Conservation (phyloP, 2,329 filamentous ascomycete genomes). For the Drechmeria coniospora region DNA sequence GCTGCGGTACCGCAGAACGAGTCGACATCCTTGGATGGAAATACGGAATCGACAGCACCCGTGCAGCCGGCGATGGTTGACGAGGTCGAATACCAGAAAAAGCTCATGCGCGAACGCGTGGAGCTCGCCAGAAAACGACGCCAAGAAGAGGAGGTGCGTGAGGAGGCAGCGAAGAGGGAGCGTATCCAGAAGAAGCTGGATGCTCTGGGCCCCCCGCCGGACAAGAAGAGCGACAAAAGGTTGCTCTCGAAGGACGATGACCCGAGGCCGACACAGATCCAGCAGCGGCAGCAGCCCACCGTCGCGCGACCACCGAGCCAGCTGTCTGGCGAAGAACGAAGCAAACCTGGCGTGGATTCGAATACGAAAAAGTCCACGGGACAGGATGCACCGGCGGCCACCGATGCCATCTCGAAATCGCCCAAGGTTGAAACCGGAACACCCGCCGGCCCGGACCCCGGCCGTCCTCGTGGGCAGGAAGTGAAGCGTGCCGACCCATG, state of each 20-base stretch:
- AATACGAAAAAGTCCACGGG: conserved; percentile 1
- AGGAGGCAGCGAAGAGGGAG: conserved; percentile 56
- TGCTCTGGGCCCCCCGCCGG: conserved; percentile 49
- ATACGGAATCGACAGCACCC: conserved; percentile 15
- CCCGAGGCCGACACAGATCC: conserved; percentile 16
- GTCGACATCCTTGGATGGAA: conserved; percentile 12
- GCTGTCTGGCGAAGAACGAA: conserved; percentile 4
- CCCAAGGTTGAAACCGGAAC: no score
- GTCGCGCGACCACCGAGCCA: conserved; percentile 4
- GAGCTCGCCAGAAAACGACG: conserved; percentile 55
- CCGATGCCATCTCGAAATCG: no score
- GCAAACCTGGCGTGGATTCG: conserved; percentile 1
- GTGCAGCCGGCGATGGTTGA: conserved; percentile 27
- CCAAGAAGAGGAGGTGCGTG: conserved; percentile 52
- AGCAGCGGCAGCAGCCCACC: conserved; percentile 14
- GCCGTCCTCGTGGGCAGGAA: conserved; percentile 18
- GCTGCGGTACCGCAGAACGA: conserved; percentile 24
- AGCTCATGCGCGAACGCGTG: conserved; percentile 55
- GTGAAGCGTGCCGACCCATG: conserved; percentile 19
- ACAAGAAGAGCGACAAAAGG: conserved; percentile 42
- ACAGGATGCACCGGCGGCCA: conserved; percentile 2
- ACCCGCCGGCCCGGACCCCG: no score
- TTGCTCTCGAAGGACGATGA: conserved; percentile 27
- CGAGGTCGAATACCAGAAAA: conserved; percentile 50
- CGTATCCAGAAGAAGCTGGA: conserved; percentile 59